Evolutionary conservation across 257 asterid species (phyloP), one percentile per base, ranked within the genome.

Genomic region (Scutellaria baicalensis): DNA sequence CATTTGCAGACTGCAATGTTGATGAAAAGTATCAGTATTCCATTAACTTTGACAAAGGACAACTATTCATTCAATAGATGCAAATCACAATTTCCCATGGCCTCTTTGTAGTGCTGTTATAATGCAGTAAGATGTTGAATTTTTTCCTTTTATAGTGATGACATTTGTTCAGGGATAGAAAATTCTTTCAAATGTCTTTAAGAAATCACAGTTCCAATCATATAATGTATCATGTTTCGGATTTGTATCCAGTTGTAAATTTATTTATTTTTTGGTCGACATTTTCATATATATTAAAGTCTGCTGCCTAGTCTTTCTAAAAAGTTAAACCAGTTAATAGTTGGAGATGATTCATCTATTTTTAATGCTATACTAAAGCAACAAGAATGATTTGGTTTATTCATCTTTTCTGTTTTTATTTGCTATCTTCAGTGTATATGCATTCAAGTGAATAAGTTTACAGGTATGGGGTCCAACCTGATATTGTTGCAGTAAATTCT

Each of bases 401-500:
- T 64, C 3, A 59, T 47, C 18, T 43, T 58, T 64, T 57, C 66
- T 13, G 1, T 17, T 20, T 45, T 36, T 69, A 20, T 66, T 63
- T 72, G 75, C 38, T 31, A 58, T 52, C 12, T 38, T 68, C 72
- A 42, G 50, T 75, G 47, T 55, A 50, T 36, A 31, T 63, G 79
- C 68, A 75, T 77, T 77, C 63, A 77, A 75, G 66, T 72, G 61
- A 64, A 68, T 63, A 23, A 75, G 81, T 77, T 73, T 87, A 62
- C 94, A 87, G 92, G 95, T 85, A 85, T 48, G 93, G 88, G 14
- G 78, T 89, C 77, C 78, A 66, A 67, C 86, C 90, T 14, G 82
- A 84, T 80, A 73, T 74, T 45, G 42, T 78, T 11, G 90, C 96
- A 0, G 91, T 89, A 61, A 89, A 89, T 79, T 85, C 85, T 49